These are phyloP conservation scores for Xylaria sp. DNA, from an alignment of 2,329 filamentous ascomycete species.

Conservation along the genomic window DNA sequence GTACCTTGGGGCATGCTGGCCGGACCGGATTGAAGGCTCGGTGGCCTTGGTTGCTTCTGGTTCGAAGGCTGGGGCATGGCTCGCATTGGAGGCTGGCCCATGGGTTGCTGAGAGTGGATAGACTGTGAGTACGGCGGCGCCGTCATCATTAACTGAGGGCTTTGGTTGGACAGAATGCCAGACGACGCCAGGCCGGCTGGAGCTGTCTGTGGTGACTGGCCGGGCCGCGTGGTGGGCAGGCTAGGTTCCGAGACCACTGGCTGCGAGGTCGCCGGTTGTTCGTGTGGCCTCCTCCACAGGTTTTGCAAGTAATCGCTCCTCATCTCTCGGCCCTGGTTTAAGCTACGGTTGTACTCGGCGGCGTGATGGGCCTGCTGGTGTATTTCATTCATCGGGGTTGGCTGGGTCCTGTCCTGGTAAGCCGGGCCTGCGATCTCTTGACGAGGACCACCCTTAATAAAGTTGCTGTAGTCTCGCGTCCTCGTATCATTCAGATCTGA, in stretches of 20 bases:
- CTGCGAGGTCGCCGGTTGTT: conserved; percentile 71
- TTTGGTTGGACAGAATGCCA: conserved; percentile 68
- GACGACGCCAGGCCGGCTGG: conserved; percentile 67
- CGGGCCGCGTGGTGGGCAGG: conserved; percentile 62
- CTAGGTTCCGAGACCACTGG: conserved; percentile 59
- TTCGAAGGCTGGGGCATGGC: conserved; percentile 70
- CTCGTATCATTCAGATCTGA: conserved; percentile 82
- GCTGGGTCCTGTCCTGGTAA: conserved; percentile 87
- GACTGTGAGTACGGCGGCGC: conserved; percentile 76
- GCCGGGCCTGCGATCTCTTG: conserved; percentile 89
- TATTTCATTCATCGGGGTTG: conserved; percentile 80
- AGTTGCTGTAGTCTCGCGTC: conserved; percentile 82
- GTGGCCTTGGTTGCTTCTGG: conserved; percentile 75
- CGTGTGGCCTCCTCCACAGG: conserved; percentile 85
- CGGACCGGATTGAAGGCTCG: conserved; percentile 66
- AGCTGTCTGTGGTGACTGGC: conserved; percentile 68
- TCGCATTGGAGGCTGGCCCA: conserved; percentile 78
- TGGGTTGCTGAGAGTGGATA: conserved; percentile 75
- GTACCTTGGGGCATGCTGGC: conserved; percentile 63
- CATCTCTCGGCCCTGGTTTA: conserved; percentile 82
- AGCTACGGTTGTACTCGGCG: conserved; percentile 87
- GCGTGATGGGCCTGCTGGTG: conserved; percentile 88
- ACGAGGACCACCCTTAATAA: conserved; percentile 80
- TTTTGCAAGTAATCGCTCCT: conserved; percentile 83
- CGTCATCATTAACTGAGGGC: conserved; percentile 74